Base-by-base conservation (phyloP, 2,329 filamentous ascomycete genomes). In the Onygenales sp. region DNA sequence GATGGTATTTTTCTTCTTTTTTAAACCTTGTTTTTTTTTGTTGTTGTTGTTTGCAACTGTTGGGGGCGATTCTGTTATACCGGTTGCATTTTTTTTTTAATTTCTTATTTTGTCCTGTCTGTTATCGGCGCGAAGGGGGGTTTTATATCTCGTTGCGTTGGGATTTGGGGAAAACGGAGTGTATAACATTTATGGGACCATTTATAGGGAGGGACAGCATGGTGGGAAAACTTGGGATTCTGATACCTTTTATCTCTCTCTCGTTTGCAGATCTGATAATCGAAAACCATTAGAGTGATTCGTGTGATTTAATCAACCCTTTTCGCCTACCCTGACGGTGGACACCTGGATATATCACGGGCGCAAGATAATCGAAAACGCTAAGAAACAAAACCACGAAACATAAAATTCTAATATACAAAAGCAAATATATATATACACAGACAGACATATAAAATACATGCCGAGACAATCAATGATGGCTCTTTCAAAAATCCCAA, bases 21-120 rank as follows among this genome's bases (percentile, higher is more conserved):
- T 43, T 51, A 17, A 17, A 17, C 17, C 17, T 17, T 47, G 42
- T 58, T 49, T 43, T 42, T 43, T 52, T 48, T 34, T 42, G 6
- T 8, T 37, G n/a, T 8, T 33, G 62, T 21, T 13, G 34, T 21
- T 48, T 48, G 45, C 21, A 27, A 27, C 21, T 27, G 21, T 31
- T 48, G 45, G n/a, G 8, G 45, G 32, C 10, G 34, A n/a, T 50
- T 33, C 11, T 42, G 40, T 21, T 14, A n/a, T 11, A 42, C 36
- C 8, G 37, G 21, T 42, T 33, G 17, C 17, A 2, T 27, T 2
- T 10, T 44, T 27, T 44, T 44, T 44, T 51, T 42, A 7, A 7
- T 27, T 43, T 4, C 17, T 34, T n/a, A n/a, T 34, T 42, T 27
- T 27, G 21, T 27, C 21, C 21, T 27, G 4, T 27, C 21, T 27